Base-by-base conservation (phyloP, 2,329 filamentous ascomycete species). In the Mycosphaerella sp. region DNA sequence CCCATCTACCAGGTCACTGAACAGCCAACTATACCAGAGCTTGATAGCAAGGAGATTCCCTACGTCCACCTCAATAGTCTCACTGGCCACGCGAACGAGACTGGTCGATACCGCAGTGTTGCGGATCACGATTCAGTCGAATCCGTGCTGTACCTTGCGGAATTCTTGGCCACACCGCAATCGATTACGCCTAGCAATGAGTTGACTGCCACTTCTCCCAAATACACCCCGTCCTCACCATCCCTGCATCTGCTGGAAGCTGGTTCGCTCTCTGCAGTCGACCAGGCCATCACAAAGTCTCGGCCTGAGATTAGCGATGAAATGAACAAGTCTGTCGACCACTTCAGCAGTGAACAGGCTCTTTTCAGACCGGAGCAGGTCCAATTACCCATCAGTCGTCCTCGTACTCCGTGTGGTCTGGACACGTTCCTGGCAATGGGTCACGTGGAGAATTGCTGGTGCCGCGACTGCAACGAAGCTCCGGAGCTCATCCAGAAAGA, bases 371-470 rank as follows among this genome's bases (percentile, higher is more conserved):
- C 52, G 25, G 36, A 48, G 21, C 30, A 43, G 13, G 37, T 55
- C 8, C 35, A 51, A 8, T 39, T 54, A 5, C 50, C 58, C 5
- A 17, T 48, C 8, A 57, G 48, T 39, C 47, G 34, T 28, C 44
- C 25, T 6, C 42, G 42, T 12, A 59, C 53, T 46, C 41, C 53
- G n/a, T 59, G 59, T 41, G 60, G 63, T 37, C 52, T 64, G 25
- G 57, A 58, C 9, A 58, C 54, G 10, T 65, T 66, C 48, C 49
- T 64, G 27, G 58, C 58, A 17, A 55, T 62, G 54, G 63, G 62
- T n/a, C 63, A 66, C 34, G 62, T 57, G 3, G 55, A 59, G 49
- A 56, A 61, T 17, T 66, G 64, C 57, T 62, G 60, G 60, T 65
- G 64, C 47, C 41, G 27, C 12, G 59, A 57, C 48, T 63, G 59